Percentiles rank a stretch among this genome's conserved stretches.
Conservation (phyloP, 148 eudicot species). For the Hydrangea macrophylla region DNA sequence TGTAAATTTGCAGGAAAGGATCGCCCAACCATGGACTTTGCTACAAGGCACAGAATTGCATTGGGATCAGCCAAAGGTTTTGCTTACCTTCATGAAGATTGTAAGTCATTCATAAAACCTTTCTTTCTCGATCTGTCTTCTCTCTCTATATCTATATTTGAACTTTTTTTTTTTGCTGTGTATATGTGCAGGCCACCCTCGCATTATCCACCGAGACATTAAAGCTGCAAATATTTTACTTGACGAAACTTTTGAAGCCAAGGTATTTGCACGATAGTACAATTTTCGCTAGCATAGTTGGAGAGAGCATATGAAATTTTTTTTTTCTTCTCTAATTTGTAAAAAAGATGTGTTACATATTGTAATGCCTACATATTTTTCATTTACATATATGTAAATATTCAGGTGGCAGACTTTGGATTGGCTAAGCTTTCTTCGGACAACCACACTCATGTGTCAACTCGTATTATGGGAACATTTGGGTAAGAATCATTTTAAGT, state of each 20-base stretch:
- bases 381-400: background rate
- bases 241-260: constrained; percentile 50
- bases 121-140: too few species aligned
- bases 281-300: background rate
- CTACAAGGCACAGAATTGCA: constrained; percentile 48
- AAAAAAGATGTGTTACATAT: background rate
- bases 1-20: constrained; percentile 36
- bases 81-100: constrained; percentile 74
- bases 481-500: constrained; percentile 48
- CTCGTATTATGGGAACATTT: constrained; percentile 94
- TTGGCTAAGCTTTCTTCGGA: constrained; percentile 76
- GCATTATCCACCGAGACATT: constrained; percentile 69
- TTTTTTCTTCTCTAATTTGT: background rate
- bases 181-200: constrained; percentile 51
- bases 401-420: constrained; percentile 92
- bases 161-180: background rate
- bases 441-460: constrained; percentile 74
- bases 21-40: constrained; percentile 42
- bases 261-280: too few species aligned
- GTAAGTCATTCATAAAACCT: constrained; percentile 41
- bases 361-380: too few species aligned
- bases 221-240: constrained; percentile 65
- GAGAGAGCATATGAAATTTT: background rate
- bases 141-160: background rate
- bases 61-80: constrained; percentile 64